These are phyloP conservation scores for Pythium vanterpoolii DNA, from an alignment of 352 stramenopile genomes.

Conservation along the genomic window DNA sequence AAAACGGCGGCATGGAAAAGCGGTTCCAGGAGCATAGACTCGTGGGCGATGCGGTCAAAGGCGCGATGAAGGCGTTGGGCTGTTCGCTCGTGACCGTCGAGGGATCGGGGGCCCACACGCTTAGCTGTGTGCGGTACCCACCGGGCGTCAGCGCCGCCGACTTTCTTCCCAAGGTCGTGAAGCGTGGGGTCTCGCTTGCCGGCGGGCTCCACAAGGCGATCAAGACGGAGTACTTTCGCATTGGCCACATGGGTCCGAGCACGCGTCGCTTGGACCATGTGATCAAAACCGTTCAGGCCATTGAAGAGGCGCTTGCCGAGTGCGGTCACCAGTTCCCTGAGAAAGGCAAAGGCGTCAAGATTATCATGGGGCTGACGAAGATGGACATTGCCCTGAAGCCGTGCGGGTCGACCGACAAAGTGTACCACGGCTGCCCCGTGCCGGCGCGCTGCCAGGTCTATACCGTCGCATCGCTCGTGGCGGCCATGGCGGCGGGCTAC, in stretches of 20 bases:
- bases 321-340: conserved; percentile 61
- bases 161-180: conserved; percentile 70
- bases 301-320: conserved; percentile 66
- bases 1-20: conserved; percentile 75
- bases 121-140: conserved; percentile 77
- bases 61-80: conserved; percentile 58
- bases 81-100: conserved; percentile 55
- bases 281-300: conserved; percentile 67
- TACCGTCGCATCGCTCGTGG: conserved; percentile 49
- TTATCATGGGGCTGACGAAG: conserved; percentile 54
- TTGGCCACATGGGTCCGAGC: conserved; percentile 81
- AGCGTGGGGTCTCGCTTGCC: conserved; percentile 68
- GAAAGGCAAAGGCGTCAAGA: conserved; percentile 48
- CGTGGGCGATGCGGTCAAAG: conserved; percentile 59
- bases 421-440: conserved; percentile 59
- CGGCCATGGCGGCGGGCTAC: conserved; percentile 62
- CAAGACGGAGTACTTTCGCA: conserved; percentile 85
- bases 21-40: conserved; percentile 67
- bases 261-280: conserved; percentile 71
- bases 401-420: conserved; percentile 32
- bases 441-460: conserved; percentile 70
- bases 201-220: conserved; percentile 76
- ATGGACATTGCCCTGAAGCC: conserved; percentile 48
- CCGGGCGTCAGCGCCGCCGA: conserved; percentile 53
- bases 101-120: conserved; percentile 53